phyloP scores from a whole-genome alignment of 2,329 filamentous ascomycete species.

The Bipolaris gigantea region DNA sequence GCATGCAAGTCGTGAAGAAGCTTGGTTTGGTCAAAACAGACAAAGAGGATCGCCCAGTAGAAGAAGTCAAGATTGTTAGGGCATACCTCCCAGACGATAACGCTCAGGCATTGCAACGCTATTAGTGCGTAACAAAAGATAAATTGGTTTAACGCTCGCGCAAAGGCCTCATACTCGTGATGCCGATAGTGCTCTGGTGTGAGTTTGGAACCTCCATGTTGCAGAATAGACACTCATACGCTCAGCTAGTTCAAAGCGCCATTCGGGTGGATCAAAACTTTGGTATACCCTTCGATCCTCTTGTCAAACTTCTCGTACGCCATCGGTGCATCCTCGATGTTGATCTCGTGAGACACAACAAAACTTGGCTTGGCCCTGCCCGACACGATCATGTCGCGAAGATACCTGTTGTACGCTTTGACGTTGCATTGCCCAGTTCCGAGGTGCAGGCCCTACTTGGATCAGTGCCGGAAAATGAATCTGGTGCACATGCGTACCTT shows the following conservation, averaged over 20 bases:
- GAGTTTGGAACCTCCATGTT: neutral
- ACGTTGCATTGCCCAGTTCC: constrained; percentile 69
- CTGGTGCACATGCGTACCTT: constrained; percentile 51
- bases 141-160: neutral
- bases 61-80: constrained; percentile 78
- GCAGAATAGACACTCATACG: constrained; percentile 7
- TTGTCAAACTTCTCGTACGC: constrained; percentile 70
- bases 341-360: constrained; percentile 66
- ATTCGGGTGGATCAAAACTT: constrained; percentile 69
- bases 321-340: constrained; percentile 61
- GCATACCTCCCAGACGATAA: constrained; percentile 70
- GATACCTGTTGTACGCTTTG: constrained; percentile 67
- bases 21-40: constrained; percentile 88
- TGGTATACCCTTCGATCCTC: constrained; percentile 67
- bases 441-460: constrained; percentile 57
- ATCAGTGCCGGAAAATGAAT: constrained; percentile 6
- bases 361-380: constrained; percentile 68
- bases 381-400: constrained; percentile 66
- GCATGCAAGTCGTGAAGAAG: constrained; percentile 79
- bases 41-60: constrained; percentile 74
- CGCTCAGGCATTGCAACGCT: constrained; percentile 44
- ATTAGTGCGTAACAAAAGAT: neutral
- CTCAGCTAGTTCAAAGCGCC: constrained; percentile 43
- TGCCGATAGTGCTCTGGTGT: neutral
- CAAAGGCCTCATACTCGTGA: neutral